Percentiles rank a stretch among this genome's conserved stretches.
Evolutionary conservation across 768 basidiomycete species (phyloP).

Genomic region (Auriscalpium microsporum): DNA sequence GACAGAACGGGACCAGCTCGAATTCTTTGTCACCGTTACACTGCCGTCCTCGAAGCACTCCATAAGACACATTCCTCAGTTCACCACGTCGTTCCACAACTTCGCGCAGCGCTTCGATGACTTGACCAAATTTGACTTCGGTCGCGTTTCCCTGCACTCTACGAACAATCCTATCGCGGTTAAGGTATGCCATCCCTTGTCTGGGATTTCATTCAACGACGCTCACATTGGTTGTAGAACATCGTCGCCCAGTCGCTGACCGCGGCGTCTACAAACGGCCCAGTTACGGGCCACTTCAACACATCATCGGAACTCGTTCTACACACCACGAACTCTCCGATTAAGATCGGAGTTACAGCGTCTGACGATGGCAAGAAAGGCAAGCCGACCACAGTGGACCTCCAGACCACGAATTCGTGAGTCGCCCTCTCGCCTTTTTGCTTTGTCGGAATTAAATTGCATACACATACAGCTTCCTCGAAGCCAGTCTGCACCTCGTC

Average conservation of each 20-base stretch:
- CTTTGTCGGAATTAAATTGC: background rate
- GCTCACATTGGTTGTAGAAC: slow-evolving; percentile 20
- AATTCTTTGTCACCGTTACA: slow-evolving; percentile 22
- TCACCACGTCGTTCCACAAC: slow-evolving; percentile 22
- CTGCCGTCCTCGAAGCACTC: slow-evolving; percentile 18
- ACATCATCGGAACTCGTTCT: slow-evolving; percentile 21
- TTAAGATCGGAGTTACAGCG: slow-evolving; percentile 19
- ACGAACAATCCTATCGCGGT: slow-evolving; percentile 21
- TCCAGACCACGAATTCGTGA: slow-evolving; percentile 37
- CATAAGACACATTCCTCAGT: slow-evolving; percentile 19
- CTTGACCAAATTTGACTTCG: slow-evolving; percentile 23
- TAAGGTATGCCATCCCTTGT: slow-evolving; percentile 17
- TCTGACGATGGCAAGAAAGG: slow-evolving; percentile 14
- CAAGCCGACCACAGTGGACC: slow-evolving; percentile 21
- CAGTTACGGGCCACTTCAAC: slow-evolving; percentile 32
- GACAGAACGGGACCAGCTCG: slow-evolving; percentile 7
- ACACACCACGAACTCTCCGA: slow-evolving; percentile 27
- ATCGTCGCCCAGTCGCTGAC: slow-evolving; percentile 17
- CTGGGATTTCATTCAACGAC: background rate
- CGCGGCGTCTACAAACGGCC: slow-evolving; percentile 25
- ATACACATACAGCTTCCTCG: slow-evolving; percentile 26
- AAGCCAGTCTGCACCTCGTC: slow-evolving; percentile 24
- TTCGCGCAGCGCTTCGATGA: slow-evolving; percentile 24
- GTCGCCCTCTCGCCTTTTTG: slow-evolving; percentile 5
- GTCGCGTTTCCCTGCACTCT: slow-evolving; percentile 17